Base-by-base conservation (phyloP, 2,329 filamentous ascomycete genomes). In the Decorospora gaudefroyi region DNA sequence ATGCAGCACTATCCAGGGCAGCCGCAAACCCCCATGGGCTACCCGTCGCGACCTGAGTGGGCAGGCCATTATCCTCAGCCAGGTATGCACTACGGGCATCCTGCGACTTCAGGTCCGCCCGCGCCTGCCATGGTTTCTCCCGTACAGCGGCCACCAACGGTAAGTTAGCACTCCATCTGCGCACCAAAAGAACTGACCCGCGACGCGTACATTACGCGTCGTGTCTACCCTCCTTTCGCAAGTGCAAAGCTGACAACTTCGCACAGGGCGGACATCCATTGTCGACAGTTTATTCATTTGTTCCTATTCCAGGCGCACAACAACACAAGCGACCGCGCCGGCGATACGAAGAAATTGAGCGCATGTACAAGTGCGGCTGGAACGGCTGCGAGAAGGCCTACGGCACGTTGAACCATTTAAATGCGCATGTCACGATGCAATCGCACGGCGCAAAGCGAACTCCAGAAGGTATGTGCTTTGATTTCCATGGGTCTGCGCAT, bases 281-380 rank as follows among this genome's bases (percentile, higher is more conserved):
- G 25, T 80, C 75, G n/a, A 80, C 96, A 81, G 92, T 99, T 27
- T 97, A 97, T 70, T 96, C 91, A 0, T 97, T 99, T 66, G 93
- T 97, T 21, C 92, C 93, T 0, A 97, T 97, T 63, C 93, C 93
- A 2, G 93, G 93, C 53, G 90, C 92, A 9, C 91, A 96, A 69
- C 93, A 99, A 70, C 92, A 97, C 72, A 99, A 99, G 77, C 84
- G 93, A 46, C 93, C 93, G 9, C 83, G 93, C 54, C 81, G 93
- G 62, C 84, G 93, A 40, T 99, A 96, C 64, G 93, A 99, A 73
- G 93, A 99, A 70, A 99, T 99, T 61, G 93, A 99, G 76, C 86
- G 93, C 67, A 97, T 99, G 93, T 97, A 99, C 78, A 97, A 97
- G 74, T 99, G 93, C 67, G 93, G 92, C 17, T 97, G 90, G 89